Evolutionary conservation across 2,329 filamentous ascomycete genomes (phyloP).

Genomic region (Aulographum hederae): DNA sequence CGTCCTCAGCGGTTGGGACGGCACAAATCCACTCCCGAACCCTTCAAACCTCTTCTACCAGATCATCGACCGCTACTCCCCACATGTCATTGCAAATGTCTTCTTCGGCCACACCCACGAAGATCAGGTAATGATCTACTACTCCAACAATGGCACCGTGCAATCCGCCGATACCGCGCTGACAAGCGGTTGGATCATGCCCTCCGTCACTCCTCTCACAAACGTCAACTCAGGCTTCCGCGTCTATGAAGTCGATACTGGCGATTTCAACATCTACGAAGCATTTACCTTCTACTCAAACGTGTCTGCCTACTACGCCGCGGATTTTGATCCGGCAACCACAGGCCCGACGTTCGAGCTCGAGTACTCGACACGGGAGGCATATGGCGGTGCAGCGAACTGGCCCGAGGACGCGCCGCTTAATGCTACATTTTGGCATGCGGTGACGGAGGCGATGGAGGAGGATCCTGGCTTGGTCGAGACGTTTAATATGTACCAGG

Average conservation of each 20-base stretch:
- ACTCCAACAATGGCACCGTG: slow-evolving; percentile 31
- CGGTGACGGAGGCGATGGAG: slow-evolving; percentile 39
- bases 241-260: slow-evolving; percentile 36
- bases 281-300: slow-evolving; percentile 36
- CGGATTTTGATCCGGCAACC: slow-evolving; percentile 14
- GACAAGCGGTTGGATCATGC: slow-evolving; percentile 33
- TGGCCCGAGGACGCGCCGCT: slow-evolving; percentile 32
- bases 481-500: slow-evolving; percentile 32
- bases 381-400: slow-evolving; percentile 23
- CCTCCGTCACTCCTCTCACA: slow-evolving; percentile 32
- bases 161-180: slow-evolving; percentile 23
- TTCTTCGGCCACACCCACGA: slow-evolving; percentile 39
- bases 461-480: slow-evolving; percentile 28
- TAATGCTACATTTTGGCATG: slow-evolving; percentile 42
- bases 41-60: slow-evolving; percentile 36
- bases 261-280: slow-evolving; percentile 33
- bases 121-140: slow-evolving; percentile 35
- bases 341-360: slow-evolving; percentile 29
- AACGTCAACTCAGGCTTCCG: slow-evolving; percentile 35
- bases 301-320: slow-evolving; percentile 23
- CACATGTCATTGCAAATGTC: slow-evolving; percentile 34
- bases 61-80: slow-evolving; percentile 34
- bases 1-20: slow-evolving; percentile 38
- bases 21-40: slow-evolving; percentile 32
- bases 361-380: slow-evolving; percentile 33